Base-by-base conservation (phyloP, 306 rosid species). In the Lathyrus aphaca region DNA sequence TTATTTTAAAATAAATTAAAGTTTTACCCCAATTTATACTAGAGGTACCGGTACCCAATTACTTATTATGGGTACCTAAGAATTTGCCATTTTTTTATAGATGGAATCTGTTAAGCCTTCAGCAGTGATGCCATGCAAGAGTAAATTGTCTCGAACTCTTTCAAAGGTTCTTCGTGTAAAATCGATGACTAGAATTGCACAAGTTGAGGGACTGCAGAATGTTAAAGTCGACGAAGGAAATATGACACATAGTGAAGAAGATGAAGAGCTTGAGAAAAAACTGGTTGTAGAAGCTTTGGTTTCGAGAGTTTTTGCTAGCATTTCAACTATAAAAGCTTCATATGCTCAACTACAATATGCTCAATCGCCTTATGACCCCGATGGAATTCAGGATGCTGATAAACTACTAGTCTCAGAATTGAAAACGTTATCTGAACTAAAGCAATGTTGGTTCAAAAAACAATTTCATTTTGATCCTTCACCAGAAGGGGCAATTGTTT, bases 341-440 rank as follows among this genome's bases (percentile, higher is more conserved):
- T 93, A 93, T 81, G 98, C 94, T 11, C 85, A 90, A 66, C 71
- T 93, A 5, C 98, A 93, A 67, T 27, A 80, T 72, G 83, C 91
- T 49, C 96, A 93, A 59, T 80, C 87, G 7, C 98, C 98, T 15
- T 93, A 86, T 14, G 91, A 90, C 43, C 75, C 83, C 4, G 88
- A 90, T 43, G 96, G 88, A 60, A 82, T 93, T 77, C 96, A 82
- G 80, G 84, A 76, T 4, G 87, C 91, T 3, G 98, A 93, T 78
- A 71, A 54, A 66, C 64, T 63, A 29, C 51, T 88, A 1, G 84
- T 93, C 55, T 66, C 74, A 0, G 97, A 85, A 72, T 71, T 93
- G 78, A 87, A 82, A 86, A 85, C 23, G 9, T 76, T 93, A 87
- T 90, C 98, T 3, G 90, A 93, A 77, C 27, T 90, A 64, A 93